Base-by-base conservation (phyloP, 2,329 filamentous ascomycete species). In the Monosporascus cannonballus region DNA sequence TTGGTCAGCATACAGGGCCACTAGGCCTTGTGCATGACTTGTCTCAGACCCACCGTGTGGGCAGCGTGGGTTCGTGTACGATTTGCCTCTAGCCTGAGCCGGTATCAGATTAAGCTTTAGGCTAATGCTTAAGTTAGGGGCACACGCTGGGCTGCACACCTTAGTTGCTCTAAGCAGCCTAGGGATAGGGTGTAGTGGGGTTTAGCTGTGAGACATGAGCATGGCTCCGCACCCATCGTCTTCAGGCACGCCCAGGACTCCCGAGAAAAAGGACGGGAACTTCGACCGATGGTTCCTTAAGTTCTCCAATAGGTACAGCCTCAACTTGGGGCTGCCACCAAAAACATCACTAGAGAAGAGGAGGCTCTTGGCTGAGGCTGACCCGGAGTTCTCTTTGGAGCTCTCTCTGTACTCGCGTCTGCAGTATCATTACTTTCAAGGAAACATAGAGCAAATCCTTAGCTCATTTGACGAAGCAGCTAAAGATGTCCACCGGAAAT, bases 271-370 rank as follows among this genome's bases (percentile, higher is more conserved):
- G 41, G 39, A 37, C 22, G 42, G 47, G 7, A 54, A 57, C 2
- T 66, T 64, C 54, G 59, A 62, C 17, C 51, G 61, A 17, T 66
- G 64, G 64, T 66, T 65, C 48, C 54, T 66, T 39, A 61, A 66
- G 44, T 62, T 66, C 47, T 66, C 63, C 47, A 65, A 66, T 38
- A 38, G 47, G 1, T 66, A 65, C 39, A 64, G 55, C 49, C 54
- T 66, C 37, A 61, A 64, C 47, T 51, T 66, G 4, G 59, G 50
- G 4, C 55, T 59, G 25, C 55, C 64, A 18, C 46, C 59, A 3
- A 56, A 50, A 20, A 27, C 64, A 30, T 55, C 57, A 2, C 55
- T 57, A 4, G 53, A 59, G n/a, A 56, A 59, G 41, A 57, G 54
- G 36, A 39, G 50, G 22, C 7, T n/a, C 2, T 45, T 60, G 27